These are phyloP conservation scores for Boechera divaricarpa DNA, from an alignment of 345 rosid genomes.

Conservation along the genomic window DNA sequence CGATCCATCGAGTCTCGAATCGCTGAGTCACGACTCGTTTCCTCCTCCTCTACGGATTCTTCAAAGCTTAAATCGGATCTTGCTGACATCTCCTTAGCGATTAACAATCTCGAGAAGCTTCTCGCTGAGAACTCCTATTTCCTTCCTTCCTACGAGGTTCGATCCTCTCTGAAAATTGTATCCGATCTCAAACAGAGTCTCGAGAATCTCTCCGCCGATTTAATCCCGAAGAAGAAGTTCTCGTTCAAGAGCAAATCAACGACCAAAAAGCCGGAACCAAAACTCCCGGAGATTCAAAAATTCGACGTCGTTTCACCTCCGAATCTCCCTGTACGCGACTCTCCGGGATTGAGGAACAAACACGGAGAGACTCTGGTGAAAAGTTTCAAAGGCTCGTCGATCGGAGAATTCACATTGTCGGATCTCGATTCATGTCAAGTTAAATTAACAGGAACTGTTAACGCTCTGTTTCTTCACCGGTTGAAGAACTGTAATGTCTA, in stretches of 20 bases:
- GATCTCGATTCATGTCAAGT: constrained; percentile 79
- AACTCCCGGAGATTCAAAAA: constrained; percentile 41
- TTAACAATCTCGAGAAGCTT: constrained; percentile 71
- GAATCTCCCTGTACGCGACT: constrained; percentile 49
- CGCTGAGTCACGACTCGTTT: constrained; percentile 42
- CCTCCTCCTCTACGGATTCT: constrained; percentile 45
- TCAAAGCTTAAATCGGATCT: constrained; percentile 55
- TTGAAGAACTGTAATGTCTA: constrained; percentile 62
- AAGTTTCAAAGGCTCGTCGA: constrained; percentile 54
- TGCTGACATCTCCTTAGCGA: constrained; percentile 58
- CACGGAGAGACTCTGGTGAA: constrained; percentile 53
- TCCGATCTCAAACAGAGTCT: constrained; percentile 71
- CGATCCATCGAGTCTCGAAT: constrained; percentile 60
- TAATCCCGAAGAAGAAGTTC: constrained; percentile 75
- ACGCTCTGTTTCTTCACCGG: constrained; percentile 63
- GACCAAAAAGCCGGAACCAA: constrained; percentile 39
- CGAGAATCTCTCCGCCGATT: constrained; percentile 53
- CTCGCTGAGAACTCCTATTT: constrained; percentile 76
- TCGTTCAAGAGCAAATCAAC: constrained; percentile 63
- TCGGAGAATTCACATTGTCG: constrained; percentile 73
- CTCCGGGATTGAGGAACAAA: constrained; percentile 71
- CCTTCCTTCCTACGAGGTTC: constrained; percentile 80
- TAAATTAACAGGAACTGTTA: constrained; percentile 55
- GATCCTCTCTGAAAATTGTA: constrained; percentile 69
- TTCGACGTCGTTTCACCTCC: constrained; percentile 21